A percentile compares a stretch with the other conserved stretches of the same genome.
These are phyloP conservation scores for Spathaspora passalidarum DNA, from an alignment of 805 yeast genomes.

Conservation along the genomic window DNA sequence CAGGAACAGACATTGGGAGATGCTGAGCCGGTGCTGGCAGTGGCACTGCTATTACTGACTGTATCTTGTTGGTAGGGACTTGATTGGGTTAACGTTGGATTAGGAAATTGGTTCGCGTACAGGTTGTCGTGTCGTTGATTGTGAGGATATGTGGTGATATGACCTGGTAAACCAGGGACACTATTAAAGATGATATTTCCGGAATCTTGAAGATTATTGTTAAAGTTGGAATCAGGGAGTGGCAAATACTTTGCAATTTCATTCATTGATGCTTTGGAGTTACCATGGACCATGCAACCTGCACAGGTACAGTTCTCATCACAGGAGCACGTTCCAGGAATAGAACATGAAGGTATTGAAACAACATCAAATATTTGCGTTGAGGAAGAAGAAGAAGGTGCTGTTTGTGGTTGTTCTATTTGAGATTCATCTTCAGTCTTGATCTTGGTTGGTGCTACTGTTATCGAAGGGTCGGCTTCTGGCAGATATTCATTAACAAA, in stretches of 20 bases:
- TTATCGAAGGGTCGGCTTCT: neutral
- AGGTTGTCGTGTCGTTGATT: no score
- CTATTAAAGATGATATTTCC: neutral
- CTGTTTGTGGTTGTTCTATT: neutral
- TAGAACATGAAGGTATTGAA: constrained; percentile 30
- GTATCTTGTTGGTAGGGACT: neutral
- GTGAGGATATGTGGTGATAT: neutral
- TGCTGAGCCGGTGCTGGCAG: neutral
- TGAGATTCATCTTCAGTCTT: constrained; percentile 1
- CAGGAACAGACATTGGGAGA: constrained; percentile 18
- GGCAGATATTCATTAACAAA: neutral
- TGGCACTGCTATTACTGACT: neutral
- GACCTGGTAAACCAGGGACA: no score
- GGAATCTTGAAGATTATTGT: neutral
- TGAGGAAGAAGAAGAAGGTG: neutral
- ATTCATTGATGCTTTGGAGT: constrained; percentile 8
- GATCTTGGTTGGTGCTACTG: neutral
- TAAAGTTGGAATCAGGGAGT: neutral
- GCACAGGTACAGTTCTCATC: constrained; percentile 34
- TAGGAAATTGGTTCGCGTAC: neutral
- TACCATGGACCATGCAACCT: constrained; percentile 35
- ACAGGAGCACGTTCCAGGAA: constrained; percentile 37
- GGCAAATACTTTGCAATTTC: constrained; percentile 4
- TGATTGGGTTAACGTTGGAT: neutral
- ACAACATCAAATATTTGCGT: constrained; percentile 17